Conservation (phyloP, 1,139 yeast genomes). For the Candida glucosophila region DNA sequence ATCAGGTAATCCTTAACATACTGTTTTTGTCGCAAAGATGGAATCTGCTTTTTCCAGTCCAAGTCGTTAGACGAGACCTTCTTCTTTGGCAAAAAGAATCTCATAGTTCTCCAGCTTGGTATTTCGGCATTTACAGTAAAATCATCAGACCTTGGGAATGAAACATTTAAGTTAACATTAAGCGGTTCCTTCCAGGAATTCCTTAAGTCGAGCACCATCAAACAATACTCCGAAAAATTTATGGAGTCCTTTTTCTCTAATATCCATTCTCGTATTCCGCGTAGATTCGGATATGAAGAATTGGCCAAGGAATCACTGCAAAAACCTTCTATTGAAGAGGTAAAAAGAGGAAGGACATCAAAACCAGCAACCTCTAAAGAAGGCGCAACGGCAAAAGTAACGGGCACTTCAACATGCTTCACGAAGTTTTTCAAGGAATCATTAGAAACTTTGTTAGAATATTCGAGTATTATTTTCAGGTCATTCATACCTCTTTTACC, state of each 20-base stretch:
- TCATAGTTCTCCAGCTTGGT: conserved; percentile 42
- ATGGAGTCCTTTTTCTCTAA: background rate
- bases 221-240: conserved; percentile 37
- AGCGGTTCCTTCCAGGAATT: conserved; percentile 58
- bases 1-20: conserved; percentile 56
- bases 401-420: conserved; percentile 54
- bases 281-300: conserved; percentile 4
- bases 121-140: conserved; percentile 21
- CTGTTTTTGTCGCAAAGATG: conserved; percentile 70
- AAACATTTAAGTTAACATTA: conserved; percentile 11
- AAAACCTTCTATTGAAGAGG: conserved; percentile 16
- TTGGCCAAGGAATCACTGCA: conserved; percentile 8
- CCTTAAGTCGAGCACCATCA: conserved; percentile 59
- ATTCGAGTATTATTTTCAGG: conserved; percentile 60
- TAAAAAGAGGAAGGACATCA: conserved; percentile 51
- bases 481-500: conserved; percentile 72
- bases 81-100: conserved; percentile 64
- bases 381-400: conserved; percentile 59
- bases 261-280: background rate
- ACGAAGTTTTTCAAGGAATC: conserved; percentile 28
- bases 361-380: conserved; percentile 69
- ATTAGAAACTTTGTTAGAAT: conserved; percentile 37
- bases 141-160: conserved; percentile 8
- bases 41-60: conserved; percentile 48
- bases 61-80: conserved; percentile 39